These are phyloP conservation scores for Melaleuca alternifolia DNA, from an alignment of 345 rosid species.

Conservation along the genomic window DNA sequence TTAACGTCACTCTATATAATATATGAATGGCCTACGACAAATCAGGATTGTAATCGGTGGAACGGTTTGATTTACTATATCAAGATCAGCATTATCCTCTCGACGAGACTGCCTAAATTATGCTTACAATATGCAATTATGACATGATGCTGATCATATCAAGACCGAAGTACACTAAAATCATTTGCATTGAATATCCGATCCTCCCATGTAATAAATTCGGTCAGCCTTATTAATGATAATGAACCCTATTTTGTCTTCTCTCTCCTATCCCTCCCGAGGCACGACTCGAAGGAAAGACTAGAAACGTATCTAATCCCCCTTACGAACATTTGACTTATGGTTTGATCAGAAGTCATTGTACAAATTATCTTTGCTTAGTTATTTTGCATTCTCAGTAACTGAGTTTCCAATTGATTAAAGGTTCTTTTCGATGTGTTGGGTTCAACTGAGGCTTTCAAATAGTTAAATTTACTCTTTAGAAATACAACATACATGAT, in stretches of 20 bases:
- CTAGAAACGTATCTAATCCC: not conserved
- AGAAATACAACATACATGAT: not conserved
- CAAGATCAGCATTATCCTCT: not conserved
- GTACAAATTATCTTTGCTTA: not conserved
- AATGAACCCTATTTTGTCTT: not conserved
- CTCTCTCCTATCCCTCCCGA: not conserved
- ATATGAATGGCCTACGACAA: not conserved
- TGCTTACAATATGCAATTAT: not conserved
- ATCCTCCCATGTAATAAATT: not conserved
- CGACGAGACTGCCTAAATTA: not conserved
- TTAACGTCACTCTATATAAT: too few species aligned
- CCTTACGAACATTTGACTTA: not conserved
- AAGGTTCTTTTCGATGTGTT: not conserved
- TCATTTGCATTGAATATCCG: not conserved
- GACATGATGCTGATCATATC: not conserved
- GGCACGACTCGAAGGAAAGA: not conserved
- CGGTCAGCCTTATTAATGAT: not conserved
- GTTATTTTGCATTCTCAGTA: not conserved
- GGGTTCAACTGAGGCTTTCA: not conserved
- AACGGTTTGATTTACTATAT: not conserved
- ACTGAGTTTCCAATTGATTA: not conserved
- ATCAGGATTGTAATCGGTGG: rapidly evolving
- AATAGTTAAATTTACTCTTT: not conserved
- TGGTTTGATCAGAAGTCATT: not conserved
- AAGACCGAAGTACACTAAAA: not conserved